Evolutionary conservation across 441 rosid genomes (phyloP).

Genomic region (Daphne laureola): DNA sequence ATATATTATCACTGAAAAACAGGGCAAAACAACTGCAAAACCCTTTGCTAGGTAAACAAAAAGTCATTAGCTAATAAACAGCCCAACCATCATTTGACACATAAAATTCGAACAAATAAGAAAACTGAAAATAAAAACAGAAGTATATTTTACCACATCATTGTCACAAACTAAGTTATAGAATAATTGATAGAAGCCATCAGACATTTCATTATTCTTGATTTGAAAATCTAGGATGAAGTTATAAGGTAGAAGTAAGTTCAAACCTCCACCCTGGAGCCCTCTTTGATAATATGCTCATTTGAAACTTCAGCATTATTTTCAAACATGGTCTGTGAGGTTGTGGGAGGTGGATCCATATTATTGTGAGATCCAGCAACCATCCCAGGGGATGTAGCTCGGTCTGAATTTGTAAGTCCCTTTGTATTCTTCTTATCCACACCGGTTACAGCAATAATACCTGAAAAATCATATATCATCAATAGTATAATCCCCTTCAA

Average conservation of each 20-base stretch:
- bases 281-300: conserved; percentile 55
- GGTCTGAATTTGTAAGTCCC: conserved; percentile 34
- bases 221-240: neutral
- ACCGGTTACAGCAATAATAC: conserved; percentile 30
- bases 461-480: conserved; percentile 28
- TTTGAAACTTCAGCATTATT: conserved; percentile 28
- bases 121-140: no score
- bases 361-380: conserved; percentile 43
- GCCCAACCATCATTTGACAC: no score
- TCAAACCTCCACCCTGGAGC: conserved; percentile 86
- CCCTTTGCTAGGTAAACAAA: neutral
- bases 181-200: no score
- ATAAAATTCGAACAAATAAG: no score
- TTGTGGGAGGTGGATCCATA: conserved; percentile 25
- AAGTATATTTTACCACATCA: no score
- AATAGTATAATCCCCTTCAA: conserved; percentile 34
- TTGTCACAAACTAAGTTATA: no score
- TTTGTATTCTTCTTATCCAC: conserved; percentile 40
- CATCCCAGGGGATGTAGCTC: conserved; percentile 28
- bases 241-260: neutral
- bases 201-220: neutral
- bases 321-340: conserved; percentile 25
- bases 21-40: neutral
- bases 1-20: no score
- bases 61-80: neutral